Evolutionary conservation across 2,329 filamentous ascomycete genomes (phyloP).

Genomic region (Fusarium armeniacum): DNA sequence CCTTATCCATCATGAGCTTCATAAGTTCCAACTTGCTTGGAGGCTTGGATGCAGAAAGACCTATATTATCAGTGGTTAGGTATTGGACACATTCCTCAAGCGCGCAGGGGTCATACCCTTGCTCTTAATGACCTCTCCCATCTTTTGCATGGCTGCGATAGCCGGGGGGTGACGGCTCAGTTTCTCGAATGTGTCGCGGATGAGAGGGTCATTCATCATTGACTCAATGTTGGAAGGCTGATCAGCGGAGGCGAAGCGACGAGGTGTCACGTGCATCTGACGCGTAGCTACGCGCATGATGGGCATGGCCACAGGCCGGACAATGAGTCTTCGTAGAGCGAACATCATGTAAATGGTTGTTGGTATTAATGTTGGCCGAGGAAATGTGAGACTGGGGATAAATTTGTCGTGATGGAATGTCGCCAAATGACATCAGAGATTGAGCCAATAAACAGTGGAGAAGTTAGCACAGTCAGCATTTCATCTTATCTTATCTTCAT

Average conservation of each 20-base stretch:
- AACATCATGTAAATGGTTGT: constrained; percentile 31
- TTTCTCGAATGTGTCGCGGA: constrained; percentile 43
- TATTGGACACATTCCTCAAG: background rate
- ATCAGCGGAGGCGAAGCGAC: constrained; percentile 29
- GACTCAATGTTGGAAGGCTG: constrained; percentile 35
- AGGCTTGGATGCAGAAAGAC: constrained; percentile 36
- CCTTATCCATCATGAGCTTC: constrained; percentile 46
- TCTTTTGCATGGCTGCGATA: constrained; percentile 38
- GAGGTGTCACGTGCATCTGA: constrained; percentile 31
- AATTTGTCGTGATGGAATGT: constrained; percentile 17
- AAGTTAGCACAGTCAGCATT: fast-evolving
- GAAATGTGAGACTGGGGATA: constrained; percentile 3
- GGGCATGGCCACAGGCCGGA: background rate
- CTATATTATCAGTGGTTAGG: constrained; percentile 14
- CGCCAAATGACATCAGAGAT: constrained; percentile 28
- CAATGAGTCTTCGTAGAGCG: constrained; percentile 25
- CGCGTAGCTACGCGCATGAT: constrained; percentile 30
- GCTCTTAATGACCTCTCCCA: constrained; percentile 38
- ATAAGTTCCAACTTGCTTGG: constrained; percentile 46
- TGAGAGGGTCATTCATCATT: constrained; percentile 44
- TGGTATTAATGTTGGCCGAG: background rate
- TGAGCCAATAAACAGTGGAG: constrained; percentile 9
- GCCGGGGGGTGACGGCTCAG: constrained; percentile 42
- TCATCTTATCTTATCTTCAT: constrained; percentile 29
- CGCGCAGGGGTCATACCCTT: constrained; percentile 19